Evolutionary conservation across 2,329 filamentous ascomycete species (phyloP), one percentile per base, ranked within the genome.

Genomic region (Verticillium nubilum): DNA sequence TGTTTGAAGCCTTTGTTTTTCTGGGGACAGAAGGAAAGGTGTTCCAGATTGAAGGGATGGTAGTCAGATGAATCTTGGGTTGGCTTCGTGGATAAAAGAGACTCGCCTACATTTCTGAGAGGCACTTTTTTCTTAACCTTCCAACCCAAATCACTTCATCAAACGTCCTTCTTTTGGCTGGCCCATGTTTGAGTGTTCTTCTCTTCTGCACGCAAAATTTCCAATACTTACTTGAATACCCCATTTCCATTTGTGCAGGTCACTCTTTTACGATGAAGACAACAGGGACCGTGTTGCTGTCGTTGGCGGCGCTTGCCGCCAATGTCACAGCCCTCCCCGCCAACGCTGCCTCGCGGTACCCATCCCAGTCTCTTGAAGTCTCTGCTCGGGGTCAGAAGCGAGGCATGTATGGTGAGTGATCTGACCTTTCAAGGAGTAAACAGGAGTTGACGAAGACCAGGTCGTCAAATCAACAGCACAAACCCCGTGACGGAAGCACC

Each of bases 231-330:
- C 33, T 33, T 33, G 12, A 33, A n/a, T n/a, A 25, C 1, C 15
- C 33, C 15, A 13, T 4, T 5, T 37, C 33, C 33, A 19, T 27
- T 28, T n/a, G 54, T 56, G 54, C 54, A 56, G 54, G 54, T 26
- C 56, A 57, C 27, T 56, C 56, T 26, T 54, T n/a, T 47, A 60
- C 42, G 54, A 63, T 63, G 62, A 63, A 63, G 62, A 61, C 60
- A 53, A 50, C 35, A 25, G 25, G 56, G 17, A 56, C 62, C 33
- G 47, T 63, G 23, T 50, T 62, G 17, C 35, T 62, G 13, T 62
- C 62, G 31, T 55, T 63, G 47, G 62, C 58, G 60, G 62, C 60
- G 19, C 55, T 63, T 28, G 62, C 62, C 28, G 58, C 62, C 56
- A 58, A 62, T n/a, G 62, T 60, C n/a, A 58, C 62, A 37, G 60